Evolutionary conservation across 805 yeast species (phyloP), one percentile per base, ranked within the genome.

Genomic region (Wickerhamiella qilinensis): DNA sequence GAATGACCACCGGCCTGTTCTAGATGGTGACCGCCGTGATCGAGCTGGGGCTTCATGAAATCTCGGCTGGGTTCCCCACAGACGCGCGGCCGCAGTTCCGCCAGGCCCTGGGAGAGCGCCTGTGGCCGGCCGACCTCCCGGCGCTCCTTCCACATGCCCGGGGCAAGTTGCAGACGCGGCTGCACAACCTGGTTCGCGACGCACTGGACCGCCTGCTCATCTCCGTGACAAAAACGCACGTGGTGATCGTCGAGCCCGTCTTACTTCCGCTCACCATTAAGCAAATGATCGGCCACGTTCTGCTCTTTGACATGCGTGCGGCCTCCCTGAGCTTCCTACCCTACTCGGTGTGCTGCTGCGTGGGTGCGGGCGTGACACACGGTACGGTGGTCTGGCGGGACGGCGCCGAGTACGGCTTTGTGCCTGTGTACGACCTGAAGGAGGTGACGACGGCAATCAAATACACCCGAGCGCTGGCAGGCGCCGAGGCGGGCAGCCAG

Each of bases 211-310:
- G 37, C 2, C 39, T 48, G 40, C 46, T 46, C 11, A 38, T 41
- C 17, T 20, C 41, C 14, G 38, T 38, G 11, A 37, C 44, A 6
- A 12, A 39, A 12, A 18, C 42, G 12, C 44, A 46, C 4, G 39
- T 45, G 2, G 43, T 47, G 1, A 21, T 50, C 4, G 40, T 47
- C 1, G 53, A 49, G 38, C 54, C 54, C 7, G 49, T 52, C n/a
- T 37, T 50, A 5, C 37, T 41, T 17, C 33, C 44, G 3, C 6
- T 44, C 14, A 31, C 30, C 3, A 8, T 24, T 3, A 50, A 49
- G 33, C 40, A 38, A 14, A 20, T 30, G 11, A 25, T 48, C 1
- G 48, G 50, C 15, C 37, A 43, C 7, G 37, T 38, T 2, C 39
- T 49, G 35, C 36, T 50, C 6, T 29, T 20, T 9, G 39, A 41